These are phyloP conservation scores for Pseudonitzschia multiseries DNA, from an alignment of 108 stramenopile species.

Conservation along the genomic window DNA sequence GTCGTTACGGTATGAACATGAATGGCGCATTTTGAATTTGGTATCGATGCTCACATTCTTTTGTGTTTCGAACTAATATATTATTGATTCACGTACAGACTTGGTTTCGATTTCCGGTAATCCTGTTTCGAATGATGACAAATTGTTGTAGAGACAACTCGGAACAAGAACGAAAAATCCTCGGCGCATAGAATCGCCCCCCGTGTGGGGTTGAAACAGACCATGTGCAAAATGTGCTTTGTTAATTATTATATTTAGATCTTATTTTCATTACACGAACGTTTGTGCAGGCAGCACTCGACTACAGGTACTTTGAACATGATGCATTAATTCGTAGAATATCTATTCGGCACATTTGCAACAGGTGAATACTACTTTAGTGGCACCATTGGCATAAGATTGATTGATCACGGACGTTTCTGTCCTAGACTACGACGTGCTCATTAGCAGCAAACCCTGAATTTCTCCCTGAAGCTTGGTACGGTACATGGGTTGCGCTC, in stretches of 20 bases:
- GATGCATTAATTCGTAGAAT: no score
- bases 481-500: conserved; percentile 20
- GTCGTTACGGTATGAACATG: no score
- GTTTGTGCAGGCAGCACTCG: no score
- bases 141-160: not conserved
- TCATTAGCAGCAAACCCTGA: conserved; percentile 10
- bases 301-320: no score
- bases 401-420: not conserved
- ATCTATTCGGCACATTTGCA: no score
- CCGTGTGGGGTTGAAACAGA: no score
- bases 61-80: not conserved
- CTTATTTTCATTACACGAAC: no score
- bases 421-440: not conserved
- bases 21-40: not conserved
- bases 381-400: not conserved
- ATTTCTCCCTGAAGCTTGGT: conserved; percentile 31
- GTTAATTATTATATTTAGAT: no score
- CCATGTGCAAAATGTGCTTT: no score
- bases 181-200: no score
- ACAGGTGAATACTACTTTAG: no score
- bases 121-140: conserved; percentile 20
- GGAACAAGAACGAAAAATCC: not conserved
- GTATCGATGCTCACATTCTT: not conserved
- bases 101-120: conserved; percentile 86
- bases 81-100: conserved; percentile 14